Percentiles rank a stretch among this genome's conserved stretches.
Evolutionary conservation across 2,329 filamentous ascomycete genomes (phyloP).

Genomic region (Hymenoscyphus scutula): DNA sequence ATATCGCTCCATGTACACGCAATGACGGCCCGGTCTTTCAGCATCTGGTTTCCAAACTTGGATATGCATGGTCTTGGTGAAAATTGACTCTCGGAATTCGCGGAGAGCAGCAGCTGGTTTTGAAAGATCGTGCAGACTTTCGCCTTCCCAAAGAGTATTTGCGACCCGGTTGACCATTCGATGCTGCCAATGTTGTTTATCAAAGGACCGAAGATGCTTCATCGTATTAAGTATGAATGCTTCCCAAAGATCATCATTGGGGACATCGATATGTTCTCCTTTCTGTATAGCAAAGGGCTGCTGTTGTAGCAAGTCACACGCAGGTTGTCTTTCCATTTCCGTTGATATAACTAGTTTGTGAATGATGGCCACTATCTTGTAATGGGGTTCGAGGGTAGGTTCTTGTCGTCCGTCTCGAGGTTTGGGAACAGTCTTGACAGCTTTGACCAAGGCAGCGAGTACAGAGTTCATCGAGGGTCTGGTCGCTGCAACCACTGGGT

Average conservation of each 20-base stretch:
- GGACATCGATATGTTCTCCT: conserved; percentile 26
- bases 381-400: conserved; percentile 69
- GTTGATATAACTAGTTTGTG: conserved; percentile 58
- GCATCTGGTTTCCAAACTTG: conserved; percentile 73
- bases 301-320: conserved; percentile 37
- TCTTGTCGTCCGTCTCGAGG: conserved; percentile 59
- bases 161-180: conserved; percentile 64
- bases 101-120: conserved; percentile 56
- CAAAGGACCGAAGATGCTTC: conserved; percentile 42
- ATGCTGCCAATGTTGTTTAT: conserved; percentile 75
- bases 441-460: conserved; percentile 54
- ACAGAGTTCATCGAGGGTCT: conserved; percentile 44
- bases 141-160: conserved; percentile 58
- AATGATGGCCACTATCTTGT: conserved; percentile 65
- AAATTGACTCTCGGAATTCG: conserved; percentile 67
- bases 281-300: conserved; percentile 34
- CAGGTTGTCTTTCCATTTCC: conserved; percentile 30
- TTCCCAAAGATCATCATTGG: conserved; percentile 51
- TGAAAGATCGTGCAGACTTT: conserved; percentile 42
- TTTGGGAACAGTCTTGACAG: conserved; percentile 60
- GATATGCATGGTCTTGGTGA: conserved; percentile 71
- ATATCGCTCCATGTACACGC: conserved; percentile 71
- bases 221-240: conserved; percentile 52
- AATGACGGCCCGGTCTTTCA: conserved; percentile 68
- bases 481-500: conserved; percentile 37